These are phyloP conservation scores for Adenanthera pavonina DNA, from an alignment of 306 rosid genomes.

Conservation along the genomic window DNA sequence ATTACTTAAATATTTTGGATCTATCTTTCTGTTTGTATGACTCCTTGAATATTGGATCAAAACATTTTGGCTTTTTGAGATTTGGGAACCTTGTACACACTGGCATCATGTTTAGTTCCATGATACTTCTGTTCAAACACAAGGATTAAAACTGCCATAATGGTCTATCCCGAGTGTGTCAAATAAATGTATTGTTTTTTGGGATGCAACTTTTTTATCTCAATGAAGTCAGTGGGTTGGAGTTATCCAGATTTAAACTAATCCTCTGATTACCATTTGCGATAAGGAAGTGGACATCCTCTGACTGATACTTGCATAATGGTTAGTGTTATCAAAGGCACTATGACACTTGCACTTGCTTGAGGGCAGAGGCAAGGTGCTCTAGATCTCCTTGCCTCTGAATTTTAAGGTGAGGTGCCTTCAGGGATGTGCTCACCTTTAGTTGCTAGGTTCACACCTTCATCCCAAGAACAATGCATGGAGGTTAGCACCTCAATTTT, in stretches of 20 bases:
- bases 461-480: neutral
- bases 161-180: neutral
- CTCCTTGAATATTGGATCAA: neutral
- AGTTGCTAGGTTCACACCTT: neutral
- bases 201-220: neutral
- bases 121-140: neutral
- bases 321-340: neutral
- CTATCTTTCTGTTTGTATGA: neutral
- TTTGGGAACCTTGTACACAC: neutral
- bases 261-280: neutral
- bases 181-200: neutral
- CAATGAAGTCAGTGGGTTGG: neutral
- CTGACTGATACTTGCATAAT: too few relatives aligned
- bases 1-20: neutral
- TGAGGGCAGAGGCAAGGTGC: neutral
- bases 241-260: neutral
- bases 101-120: neutral
- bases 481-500: neutral
- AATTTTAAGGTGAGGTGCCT: neutral
- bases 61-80: neutral
- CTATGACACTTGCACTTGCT: neutral
- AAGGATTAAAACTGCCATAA: neutral
- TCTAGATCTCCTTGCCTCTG: neutral
- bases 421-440: neutral
- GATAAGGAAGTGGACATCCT: neutral